phyloP scores from a whole-genome alignment of 306 rosid genomes.

The Lathyrus aphaca region DNA sequence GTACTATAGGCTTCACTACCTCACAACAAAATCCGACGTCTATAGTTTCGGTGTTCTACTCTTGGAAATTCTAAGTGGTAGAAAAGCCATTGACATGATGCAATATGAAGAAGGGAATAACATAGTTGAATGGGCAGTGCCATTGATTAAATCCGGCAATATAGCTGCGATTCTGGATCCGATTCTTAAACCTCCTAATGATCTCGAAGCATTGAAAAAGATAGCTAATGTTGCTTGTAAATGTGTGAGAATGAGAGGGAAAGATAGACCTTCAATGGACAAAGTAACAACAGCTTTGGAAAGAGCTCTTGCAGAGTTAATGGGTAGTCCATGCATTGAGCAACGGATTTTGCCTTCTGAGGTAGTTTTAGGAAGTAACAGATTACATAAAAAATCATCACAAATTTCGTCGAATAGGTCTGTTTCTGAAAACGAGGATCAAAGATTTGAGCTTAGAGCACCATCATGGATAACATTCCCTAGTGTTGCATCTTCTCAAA shows the following conservation, averaged over 20 bases:
- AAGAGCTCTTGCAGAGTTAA: conserved; percentile 73
- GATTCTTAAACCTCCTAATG: conserved; percentile 61
- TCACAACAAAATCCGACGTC: conserved; percentile 94
- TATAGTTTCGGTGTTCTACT: conserved; percentile 91
- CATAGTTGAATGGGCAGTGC: conserved; percentile 97
- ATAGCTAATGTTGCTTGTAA: conserved; percentile 92
- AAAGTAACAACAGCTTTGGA: conserved; percentile 90
- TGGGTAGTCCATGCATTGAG: conserved; percentile 92
- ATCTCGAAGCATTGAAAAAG: conserved; percentile 79
- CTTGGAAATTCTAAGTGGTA: conserved; percentile 84
- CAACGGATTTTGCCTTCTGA: conserved; percentile 95
- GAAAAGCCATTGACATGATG: conserved; percentile 97
- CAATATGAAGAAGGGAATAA: conserved; percentile 78
- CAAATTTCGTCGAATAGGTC: conserved; percentile 85
- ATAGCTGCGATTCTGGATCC: conserved; percentile 65
- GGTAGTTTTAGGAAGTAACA: conserved; percentile 86
- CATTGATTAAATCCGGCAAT: conserved; percentile 74
- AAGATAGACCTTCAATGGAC: conserved; percentile 97
- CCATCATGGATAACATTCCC: conserved; percentile 98
- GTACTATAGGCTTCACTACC: conserved; percentile 94
- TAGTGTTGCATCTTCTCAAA: conserved; percentile 90
- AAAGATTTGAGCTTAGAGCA: conserved; percentile 82
- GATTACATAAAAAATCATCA: conserved; percentile 86
- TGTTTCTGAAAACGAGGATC: conserved; percentile 76
- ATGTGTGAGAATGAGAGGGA: conserved; percentile 95